Conservation (phyloP, 169 alveolate genomes). For the Perkinsus olseni region DNA sequence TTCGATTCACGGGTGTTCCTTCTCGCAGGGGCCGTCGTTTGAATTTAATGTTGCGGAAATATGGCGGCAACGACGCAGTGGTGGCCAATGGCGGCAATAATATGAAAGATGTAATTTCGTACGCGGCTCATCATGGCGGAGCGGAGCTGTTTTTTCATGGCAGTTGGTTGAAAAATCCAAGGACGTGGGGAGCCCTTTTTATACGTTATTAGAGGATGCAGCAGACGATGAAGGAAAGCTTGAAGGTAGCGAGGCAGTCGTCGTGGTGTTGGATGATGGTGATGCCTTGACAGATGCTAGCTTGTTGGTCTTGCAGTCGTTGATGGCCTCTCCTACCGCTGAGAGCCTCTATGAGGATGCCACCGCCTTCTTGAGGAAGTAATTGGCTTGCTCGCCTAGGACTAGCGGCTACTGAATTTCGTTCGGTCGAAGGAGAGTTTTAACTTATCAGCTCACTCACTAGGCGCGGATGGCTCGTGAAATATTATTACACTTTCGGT, state of each 20-base stretch:
- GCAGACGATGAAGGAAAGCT: background rate
- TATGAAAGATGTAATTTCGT: background rate
- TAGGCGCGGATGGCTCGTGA: no score
- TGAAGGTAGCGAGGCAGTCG: background rate
- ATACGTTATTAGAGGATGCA: background rate
- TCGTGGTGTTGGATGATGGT: background rate
- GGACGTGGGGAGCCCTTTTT: background rate
- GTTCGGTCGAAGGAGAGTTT: no score
- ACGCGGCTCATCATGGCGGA: background rate
- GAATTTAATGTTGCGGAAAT: background rate
- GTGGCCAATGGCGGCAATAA: background rate
- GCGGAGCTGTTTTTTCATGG: background rate
- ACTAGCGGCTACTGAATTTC: no score
- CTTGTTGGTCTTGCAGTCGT: background rate
- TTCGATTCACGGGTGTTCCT: background rate
- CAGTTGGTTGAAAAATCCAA: background rate
- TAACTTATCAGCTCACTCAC: no score
- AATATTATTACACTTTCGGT: no score
- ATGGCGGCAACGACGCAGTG: background rate
- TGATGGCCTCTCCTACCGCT: background rate
- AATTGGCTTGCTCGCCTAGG: no score
- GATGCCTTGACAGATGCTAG: background rate
- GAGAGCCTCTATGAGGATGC: slow-evolving; percentile 2
- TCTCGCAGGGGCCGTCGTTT: background rate
- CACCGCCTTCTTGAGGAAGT: background rate